Evolutionary conservation across 768 basidiomycete genomes (phyloP).

Genomic region (Amanita rubescens): DNA sequence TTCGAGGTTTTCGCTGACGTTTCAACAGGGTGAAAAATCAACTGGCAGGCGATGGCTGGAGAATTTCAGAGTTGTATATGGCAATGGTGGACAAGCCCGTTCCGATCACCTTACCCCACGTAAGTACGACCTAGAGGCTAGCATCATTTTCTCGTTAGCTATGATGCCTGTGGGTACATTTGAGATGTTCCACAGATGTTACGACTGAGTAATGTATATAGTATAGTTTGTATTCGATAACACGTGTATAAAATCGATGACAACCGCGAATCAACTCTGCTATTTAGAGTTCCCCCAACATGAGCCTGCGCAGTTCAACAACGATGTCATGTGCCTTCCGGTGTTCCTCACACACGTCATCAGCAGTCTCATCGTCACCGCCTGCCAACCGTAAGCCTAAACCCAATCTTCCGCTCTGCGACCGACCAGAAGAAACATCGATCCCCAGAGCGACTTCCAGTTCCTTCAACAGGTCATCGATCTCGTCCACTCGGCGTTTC

Average conservation of each 20-base stretch:
- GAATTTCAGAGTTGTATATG: slow-evolving; percentile 11
- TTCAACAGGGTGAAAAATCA: slow-evolving; percentile 6
- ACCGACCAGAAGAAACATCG: too few species aligned
- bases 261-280: too few species aligned
- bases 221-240: too few species aligned
- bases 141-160: too few species aligned
- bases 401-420: too few species aligned
- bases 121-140: too few species aligned
- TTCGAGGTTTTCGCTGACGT: too few species aligned
- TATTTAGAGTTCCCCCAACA: neutral
- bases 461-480: neutral
- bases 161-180: too few species aligned
- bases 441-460: neutral
- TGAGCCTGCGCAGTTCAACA: neutral
- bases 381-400: too few species aligned
- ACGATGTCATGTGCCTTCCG: neutral
- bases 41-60: neutral
- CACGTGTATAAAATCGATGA: too few species aligned
- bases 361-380: neutral
- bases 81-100: slow-evolving; percentile 12
- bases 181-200: too few species aligned
- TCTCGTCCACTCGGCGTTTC: neutral
- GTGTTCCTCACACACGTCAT: neutral
- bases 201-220: too few species aligned
- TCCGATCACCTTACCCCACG: slow-evolving; percentile 4